Evolutionary conservation across 352 stramenopile genomes (phyloP).

Genomic region (Globisporangium radiosum): DNA sequence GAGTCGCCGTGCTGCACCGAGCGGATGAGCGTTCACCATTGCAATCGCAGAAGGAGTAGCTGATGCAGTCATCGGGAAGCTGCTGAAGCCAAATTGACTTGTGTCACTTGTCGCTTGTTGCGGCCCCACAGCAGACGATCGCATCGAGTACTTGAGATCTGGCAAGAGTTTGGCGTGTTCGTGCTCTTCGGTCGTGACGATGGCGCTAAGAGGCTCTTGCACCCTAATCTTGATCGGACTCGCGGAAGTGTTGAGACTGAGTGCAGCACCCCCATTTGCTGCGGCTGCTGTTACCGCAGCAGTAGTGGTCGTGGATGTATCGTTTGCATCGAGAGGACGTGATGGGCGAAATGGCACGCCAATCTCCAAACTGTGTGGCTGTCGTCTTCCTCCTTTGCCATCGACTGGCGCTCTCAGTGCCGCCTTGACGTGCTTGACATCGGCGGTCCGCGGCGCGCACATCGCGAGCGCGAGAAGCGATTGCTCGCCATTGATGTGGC

Average conservation of each 20-base stretch:
- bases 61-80: background rate
- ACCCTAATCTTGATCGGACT: slow-evolving; percentile 13
- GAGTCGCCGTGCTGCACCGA: slow-evolving; percentile 6
- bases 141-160: slow-evolving; percentile 11
- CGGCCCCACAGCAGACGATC: background rate
- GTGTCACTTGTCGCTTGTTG: background rate
- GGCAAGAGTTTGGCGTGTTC: slow-evolving; percentile 9
- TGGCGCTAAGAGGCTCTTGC: slow-evolving; percentile 4
- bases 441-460: background rate
- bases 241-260: background rate
- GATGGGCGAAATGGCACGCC: background rate
- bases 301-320: background rate
- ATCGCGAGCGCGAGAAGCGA: slow-evolving; percentile 12
- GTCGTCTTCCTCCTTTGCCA: background rate
- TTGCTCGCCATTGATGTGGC: slow-evolving; percentile 11
- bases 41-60: background rate
- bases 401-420: background rate
- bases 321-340: background rate
- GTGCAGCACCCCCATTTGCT: background rate
- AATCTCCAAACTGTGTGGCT: background rate
- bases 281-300: background rate
- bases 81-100: background rate
- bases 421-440: background rate
- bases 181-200: slow-evolving; percentile 11
- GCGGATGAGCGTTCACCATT: slow-evolving; percentile 1